Conservation (phyloP, 805 yeast species). For the Wilhelminamyces savonicus region DNA sequence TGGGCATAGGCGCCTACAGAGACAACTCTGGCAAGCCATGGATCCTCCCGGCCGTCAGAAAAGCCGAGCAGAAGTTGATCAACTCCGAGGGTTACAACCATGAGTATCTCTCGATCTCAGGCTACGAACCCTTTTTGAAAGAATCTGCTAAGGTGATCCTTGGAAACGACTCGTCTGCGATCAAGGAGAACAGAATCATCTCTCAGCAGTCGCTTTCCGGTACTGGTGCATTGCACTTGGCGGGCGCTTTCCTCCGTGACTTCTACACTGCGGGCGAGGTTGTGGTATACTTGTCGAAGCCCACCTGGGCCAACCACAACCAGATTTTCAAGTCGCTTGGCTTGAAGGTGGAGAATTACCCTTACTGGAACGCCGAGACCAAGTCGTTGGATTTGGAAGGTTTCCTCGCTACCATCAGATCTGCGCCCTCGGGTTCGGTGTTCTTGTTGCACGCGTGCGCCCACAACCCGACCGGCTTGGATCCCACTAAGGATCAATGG, state of each 20-base stretch:
- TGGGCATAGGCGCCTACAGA: constrained; percentile 79
- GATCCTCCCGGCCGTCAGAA: constrained; percentile 61
- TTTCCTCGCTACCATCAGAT: constrained; percentile 51
- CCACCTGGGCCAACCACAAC: constrained; percentile 98
- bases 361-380: constrained; percentile 76
- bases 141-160: constrained; percentile 71
- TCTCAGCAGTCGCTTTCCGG: constrained; percentile 79
- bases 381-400: constrained; percentile 71
- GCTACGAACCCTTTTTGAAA: constrained; percentile 58
- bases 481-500: constrained; percentile 86
- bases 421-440: constrained; percentile 70
- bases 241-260: constrained; percentile 60
- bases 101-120: constrained; percentile 83
- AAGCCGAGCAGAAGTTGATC: constrained; percentile 63
- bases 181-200: constrained; percentile 42
- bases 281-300: constrained; percentile 67
- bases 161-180: constrained; percentile 52
- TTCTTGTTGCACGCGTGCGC: constrained; percentile 92
- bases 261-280: constrained; percentile 38
- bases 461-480: constrained; percentile 96
- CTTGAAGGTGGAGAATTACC: constrained; percentile 60
- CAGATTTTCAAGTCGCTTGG: constrained; percentile 75
- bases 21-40: constrained; percentile 66
- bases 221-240: constrained; percentile 87
- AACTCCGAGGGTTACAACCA: constrained; percentile 63